Conservation (phyloP, 306 rosid species). For the Trifolium pratense region DNA sequence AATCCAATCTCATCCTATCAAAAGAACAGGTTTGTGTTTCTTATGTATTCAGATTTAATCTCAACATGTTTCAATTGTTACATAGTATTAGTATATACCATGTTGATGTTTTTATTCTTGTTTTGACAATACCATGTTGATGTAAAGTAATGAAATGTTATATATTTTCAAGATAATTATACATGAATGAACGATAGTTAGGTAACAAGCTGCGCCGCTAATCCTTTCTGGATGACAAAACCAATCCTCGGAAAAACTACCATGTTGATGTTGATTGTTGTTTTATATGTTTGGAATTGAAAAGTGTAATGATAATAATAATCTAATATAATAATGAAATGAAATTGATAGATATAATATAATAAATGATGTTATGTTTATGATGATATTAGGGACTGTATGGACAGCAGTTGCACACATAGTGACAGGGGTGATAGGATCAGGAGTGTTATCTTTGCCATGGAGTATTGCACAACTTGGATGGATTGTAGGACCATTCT, state of each 20-base stretch:
- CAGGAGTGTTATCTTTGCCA: constrained; percentile 58
- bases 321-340: neutral
- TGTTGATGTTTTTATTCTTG: neutral
- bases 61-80: no score
- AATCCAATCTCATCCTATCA: constrained; percentile 2
- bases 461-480: constrained; percentile 68
- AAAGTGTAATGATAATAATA: neutral
- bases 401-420: constrained; percentile 68
- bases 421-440: constrained; percentile 67
- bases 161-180: no score
- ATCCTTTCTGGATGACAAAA: no score
- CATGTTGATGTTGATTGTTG: neutral
- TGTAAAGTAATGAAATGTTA: no score
- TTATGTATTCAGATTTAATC: no score
- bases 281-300: neutral
- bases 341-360: neutral
- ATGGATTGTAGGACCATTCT: constrained; percentile 58
- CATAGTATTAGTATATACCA: no score
- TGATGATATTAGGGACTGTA: constrained; percentile 45
- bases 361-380: neutral
- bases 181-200: no score
- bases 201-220: no score
- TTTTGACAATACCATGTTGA: no score
- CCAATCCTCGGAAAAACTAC: no score
- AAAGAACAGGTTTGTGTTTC: constrained; percentile 40